Base-by-base conservation (phyloP, 768 basidiomycete genomes). In the Trametes meyenii region DNA sequence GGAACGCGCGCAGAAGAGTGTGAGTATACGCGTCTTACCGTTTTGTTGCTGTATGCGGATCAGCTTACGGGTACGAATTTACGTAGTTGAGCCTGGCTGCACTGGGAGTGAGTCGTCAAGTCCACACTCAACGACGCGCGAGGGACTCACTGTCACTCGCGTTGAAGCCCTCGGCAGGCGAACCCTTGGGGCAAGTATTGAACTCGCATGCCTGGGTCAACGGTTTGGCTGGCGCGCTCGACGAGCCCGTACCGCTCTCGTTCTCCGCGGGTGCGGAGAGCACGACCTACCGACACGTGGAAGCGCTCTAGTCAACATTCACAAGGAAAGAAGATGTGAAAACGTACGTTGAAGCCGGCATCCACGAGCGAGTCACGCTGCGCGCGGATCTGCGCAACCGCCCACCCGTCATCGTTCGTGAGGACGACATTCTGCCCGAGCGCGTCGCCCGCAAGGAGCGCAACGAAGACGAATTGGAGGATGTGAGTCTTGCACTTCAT, bases 221-320 rank as follows among this genome's bases (percentile, higher is more conserved):
- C 8, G 70, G 60, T 7, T 65, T 67, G 0, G 80, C 75, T 8
- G 75, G 63, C 7, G 70, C 66, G 5, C 77, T 76, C 2, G 73
- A 74, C 4, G 78, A 79, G 12, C 81, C 80, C 1, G 79, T 77
- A 8, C 81, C 82, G 14, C 80, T 82, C 61, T 76, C 65, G 66
- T 83, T 77, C 43, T 74, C 71, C 7, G 82, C 78, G 0, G 82
- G 81, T 5, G 75, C 74, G 16, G 81, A 83, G 2, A 83, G 67
- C n/a, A 82, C 68, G 16, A 79, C 77, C 79, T 81, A 46, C 8
- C 38, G 1, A 24, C 26, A n/a, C 19, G 21, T 17, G 17, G 35
- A 10, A 21, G 17, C 29, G 13, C 1, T 29, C 13, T n/a, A 12
- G 14, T 55, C 1, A 7, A 26, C 21, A 17, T 1, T 3, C n/a